Percentiles rank a stretch among this genome's conserved stretches.
These are phyloP conservation scores for Suillus luteus DNA, from an alignment of 768 basidiomycete species.

Conservation along the genomic window DNA sequence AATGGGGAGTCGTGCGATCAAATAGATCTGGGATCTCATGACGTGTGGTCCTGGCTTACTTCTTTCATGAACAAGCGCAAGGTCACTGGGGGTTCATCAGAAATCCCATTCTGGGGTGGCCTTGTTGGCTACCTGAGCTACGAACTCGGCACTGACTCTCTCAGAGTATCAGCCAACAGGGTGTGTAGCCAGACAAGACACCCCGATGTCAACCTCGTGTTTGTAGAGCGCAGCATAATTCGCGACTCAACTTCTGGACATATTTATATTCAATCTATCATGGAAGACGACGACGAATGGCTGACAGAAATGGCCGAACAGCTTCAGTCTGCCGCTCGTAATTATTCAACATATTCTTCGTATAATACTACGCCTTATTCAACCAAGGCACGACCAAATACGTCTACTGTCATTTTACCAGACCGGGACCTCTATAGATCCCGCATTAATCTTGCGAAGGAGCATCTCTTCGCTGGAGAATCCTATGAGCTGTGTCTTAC, in stretches of 20 bases:
- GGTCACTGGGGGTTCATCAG: conserved; percentile 47
- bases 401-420: conserved; percentile 50
- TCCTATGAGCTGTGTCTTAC: conserved; percentile 95
- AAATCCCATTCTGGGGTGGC: conserved; percentile 84
- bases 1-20: conserved; percentile 36
- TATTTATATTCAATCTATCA: conserved; percentile 66
- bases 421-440: conserved; percentile 62
- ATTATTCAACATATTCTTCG: conserved; percentile 17
- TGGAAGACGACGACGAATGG: conserved; percentile 63
- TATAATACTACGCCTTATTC: conserved; percentile 24
- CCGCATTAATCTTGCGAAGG: conserved; percentile 70
- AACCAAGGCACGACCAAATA: conserved; percentile 25
- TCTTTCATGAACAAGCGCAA: conserved; percentile 61
- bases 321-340: conserved; percentile 19
- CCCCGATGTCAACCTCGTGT: conserved; percentile 74
- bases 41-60: conserved; percentile 77
- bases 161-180: conserved; percentile 46
- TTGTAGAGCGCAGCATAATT: conserved; percentile 78
- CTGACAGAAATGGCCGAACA: conserved; percentile 42
- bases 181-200: conserved; percentile 39
- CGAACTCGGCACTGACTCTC: conserved; percentile 67
- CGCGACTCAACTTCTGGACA: conserved; percentile 54
- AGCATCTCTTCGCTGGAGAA: conserved; percentile 78
- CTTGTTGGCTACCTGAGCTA: conserved; percentile 78
- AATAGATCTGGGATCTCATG: conserved; percentile 48